Percentiles rank a stretch among this genome's conserved stretches.
phyloP scores from a whole-genome alignment of 2,329 filamentous ascomycete species.

The Chrysosporium queenslandicum region DNA sequence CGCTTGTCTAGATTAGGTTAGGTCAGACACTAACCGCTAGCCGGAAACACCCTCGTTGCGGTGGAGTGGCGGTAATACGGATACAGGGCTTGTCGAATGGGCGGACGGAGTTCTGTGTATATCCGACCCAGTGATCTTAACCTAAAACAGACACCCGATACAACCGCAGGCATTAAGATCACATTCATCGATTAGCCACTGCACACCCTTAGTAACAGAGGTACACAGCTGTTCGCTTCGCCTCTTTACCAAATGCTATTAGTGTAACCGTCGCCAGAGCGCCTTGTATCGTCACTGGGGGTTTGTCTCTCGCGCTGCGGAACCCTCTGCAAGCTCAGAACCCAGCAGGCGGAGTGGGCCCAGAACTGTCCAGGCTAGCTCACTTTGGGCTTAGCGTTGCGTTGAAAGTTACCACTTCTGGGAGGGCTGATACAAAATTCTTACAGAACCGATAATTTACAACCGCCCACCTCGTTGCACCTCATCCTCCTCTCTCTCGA shows the following conservation, averaged over 20 bases:
- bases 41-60: no score
- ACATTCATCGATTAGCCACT: neutral
- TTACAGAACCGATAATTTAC: conserved; percentile 7
- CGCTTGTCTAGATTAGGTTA: neutral
- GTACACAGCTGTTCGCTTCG: no score
- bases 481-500: conserved; percentile 1
- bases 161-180: neutral
- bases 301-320: no score
- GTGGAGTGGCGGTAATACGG: neutral
- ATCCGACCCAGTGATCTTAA: neutral
- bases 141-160: conserved; percentile 1
- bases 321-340: neutral
- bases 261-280: no score
- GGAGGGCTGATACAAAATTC: neutral
- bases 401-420: neutral
- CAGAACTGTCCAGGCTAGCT: neutral
- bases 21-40: neutral
- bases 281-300: no score
- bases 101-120: neutral
- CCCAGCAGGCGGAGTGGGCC: neutral
- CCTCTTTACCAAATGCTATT: neutral
- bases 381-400: neutral
- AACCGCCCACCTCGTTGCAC: conserved; percentile 7
- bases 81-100: neutral
- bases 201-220: no score